Percentiles rank a stretch among this genome's conserved stretches.
phyloP scores from a whole-genome alignment of 495 filamentous ascomycete genomes.

The Talaromyces trachyspermus region DNA sequence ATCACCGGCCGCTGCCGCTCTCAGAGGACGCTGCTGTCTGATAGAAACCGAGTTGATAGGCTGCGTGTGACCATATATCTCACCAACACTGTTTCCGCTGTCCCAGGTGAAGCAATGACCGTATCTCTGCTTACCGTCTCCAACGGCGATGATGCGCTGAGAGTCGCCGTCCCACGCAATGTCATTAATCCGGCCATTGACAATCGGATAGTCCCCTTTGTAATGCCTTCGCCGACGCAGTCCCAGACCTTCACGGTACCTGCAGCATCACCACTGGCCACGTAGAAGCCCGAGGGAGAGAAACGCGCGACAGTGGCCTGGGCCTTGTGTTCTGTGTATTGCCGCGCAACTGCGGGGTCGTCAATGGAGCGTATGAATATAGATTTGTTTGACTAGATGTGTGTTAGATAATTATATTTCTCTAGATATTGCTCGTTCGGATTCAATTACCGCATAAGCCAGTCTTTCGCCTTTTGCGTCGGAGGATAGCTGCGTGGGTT shows the following conservation, averaged over 20 bases:
- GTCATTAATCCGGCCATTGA: slow-evolving; percentile 91
- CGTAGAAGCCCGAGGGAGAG: slow-evolving; percentile 87
- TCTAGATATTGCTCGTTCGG: background rate
- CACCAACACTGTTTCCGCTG: slow-evolving; percentile 90
- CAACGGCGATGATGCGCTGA: slow-evolving; percentile 92
- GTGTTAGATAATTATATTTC: slow-evolving; percentile 7
- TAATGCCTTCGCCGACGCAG: slow-evolving; percentile 47
- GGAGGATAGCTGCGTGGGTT: slow-evolving; percentile 81
- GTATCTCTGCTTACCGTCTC: slow-evolving; percentile 86
- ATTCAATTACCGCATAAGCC: slow-evolving; percentile 73
- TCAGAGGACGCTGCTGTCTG: slow-evolving; percentile 77
- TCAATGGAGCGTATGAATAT: slow-evolving; percentile 92
- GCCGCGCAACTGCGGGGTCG: slow-evolving; percentile 68
- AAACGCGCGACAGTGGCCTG: slow-evolving; percentile 89
- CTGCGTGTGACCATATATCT: slow-evolving; percentile 83
- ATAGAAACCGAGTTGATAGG: slow-evolving; percentile 88
- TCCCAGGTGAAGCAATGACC: slow-evolving; percentile 94
- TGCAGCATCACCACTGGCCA: slow-evolving; percentile 85
- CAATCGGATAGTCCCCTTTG: slow-evolving; percentile 86
- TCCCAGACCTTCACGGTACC: slow-evolving; percentile 90
- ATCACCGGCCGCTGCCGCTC: slow-evolving; percentile 85
- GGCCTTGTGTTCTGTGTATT: slow-evolving; percentile 86
- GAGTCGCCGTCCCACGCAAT: slow-evolving; percentile 96
- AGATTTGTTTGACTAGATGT: slow-evolving; percentile 78
- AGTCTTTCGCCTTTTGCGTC: slow-evolving; percentile 90